Base-by-base conservation (phyloP, 495 filamentous ascomycete genomes). In the Darksidea phi region DNA sequence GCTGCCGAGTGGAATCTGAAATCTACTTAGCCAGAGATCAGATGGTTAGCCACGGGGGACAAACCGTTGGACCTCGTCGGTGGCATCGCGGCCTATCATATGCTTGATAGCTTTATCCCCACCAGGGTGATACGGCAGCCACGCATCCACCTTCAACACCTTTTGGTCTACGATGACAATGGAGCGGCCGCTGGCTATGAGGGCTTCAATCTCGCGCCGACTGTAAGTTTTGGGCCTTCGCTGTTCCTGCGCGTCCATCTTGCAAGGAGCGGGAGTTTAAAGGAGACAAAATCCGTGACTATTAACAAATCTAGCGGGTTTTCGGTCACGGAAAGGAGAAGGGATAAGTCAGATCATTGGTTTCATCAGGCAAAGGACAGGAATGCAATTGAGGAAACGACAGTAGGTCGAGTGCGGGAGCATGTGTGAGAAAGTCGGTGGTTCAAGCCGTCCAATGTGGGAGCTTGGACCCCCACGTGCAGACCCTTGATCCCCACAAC, bases 51-150 rank as follows among this genome's bases (percentile, higher is more conserved):
- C 36, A 32, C 43, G 43, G 58, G 32, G 61, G 8, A 85, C 90
- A 57, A 81, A 96, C 90, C 83, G 87, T 74, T 88, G 91, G 68
- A 97, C 86, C 75, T 97, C 94, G 73, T 97, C 91, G 17, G 94
- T 97, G 37, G 90, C 95, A 85, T 98, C 94, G 75, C 90, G 83
- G 51, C 94, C 94, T 50, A 98, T 86, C 91, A 97, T 93, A 72
- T 98, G 94, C 73, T 83, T 78, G 61, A 98, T 96, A 21, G 95
- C 82, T 74, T 90, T 95, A 67, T 92, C 88, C 47, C 94, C 94
- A 54, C 94, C 94, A 15, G 94, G 94, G 69, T 98, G 94, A 70
- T 85, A 97, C 50, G 82, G 81, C 32, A 93, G 77, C 88, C 89
- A 98, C 26, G 88, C 80, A 73, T 98, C 93, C 1, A 88, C 84